Percentiles rank a stretch among this genome's conserved stretches.
These are phyloP conservation scores for Jimgerdemannia lactiflua DNA, from an alignment of 192 early-diverging fungal genomes.

Conservation along the genomic window DNA sequence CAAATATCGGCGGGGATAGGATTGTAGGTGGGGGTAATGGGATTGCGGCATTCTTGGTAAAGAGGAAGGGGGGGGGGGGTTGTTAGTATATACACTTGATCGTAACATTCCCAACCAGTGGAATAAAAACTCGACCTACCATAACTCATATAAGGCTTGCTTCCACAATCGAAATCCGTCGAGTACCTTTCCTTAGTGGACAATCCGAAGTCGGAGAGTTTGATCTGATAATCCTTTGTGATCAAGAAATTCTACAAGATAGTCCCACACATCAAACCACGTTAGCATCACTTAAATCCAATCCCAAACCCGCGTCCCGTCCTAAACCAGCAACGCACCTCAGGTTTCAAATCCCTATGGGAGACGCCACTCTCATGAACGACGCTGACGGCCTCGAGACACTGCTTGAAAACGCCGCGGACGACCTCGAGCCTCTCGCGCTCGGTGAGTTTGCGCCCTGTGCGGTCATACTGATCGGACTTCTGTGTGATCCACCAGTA, in stretches of 20 bases:
- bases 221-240: slow-evolving; percentile 46
- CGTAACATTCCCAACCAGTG: background rate
- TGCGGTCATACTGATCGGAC: slow-evolving; percentile 32
- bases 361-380: slow-evolving; percentile 76
- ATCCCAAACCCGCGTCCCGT: background rate
- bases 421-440: slow-evolving; percentile 16
- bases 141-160: slow-evolving; percentile 55
- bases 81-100: background rate
- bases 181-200: slow-evolving; percentile 77
- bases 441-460: slow-evolving; percentile 14
- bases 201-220: slow-evolving; percentile 91
- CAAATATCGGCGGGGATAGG: slow-evolving; percentile 64
- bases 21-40: slow-evolving; percentile 43
- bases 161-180: slow-evolving; percentile 85
- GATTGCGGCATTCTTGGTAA: slow-evolving; percentile 37
- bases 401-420: slow-evolving; percentile 7
- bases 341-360: slow-evolving; percentile 89
- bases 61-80: background rate
- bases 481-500: slow-evolving; percentile 48
- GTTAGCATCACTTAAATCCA: too few species aligned
- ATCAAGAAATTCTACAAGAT: slow-evolving; percentile 12
- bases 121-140: background rate
- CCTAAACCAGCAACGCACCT: slow-evolving; percentile 25
- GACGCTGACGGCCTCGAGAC: slow-evolving; percentile 72
- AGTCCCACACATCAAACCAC: background rate